These are phyloP conservation scores for Venturia effusa DNA, from an alignment of 2,329 filamentous ascomycete genomes.

Conservation along the genomic window DNA sequence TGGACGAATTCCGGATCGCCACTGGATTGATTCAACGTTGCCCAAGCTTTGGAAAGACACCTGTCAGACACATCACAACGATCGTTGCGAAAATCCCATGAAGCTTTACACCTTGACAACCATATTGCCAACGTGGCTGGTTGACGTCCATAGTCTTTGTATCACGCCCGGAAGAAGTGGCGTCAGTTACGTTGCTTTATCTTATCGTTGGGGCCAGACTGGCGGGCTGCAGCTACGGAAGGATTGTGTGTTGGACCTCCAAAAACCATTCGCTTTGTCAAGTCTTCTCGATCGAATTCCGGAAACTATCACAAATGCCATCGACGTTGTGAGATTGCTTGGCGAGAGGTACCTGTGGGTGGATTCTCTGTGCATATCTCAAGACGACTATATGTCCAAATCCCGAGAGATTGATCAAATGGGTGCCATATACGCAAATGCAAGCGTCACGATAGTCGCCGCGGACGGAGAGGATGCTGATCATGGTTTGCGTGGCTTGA, in stretches of 20 bases:
- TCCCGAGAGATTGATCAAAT: slow-evolving; percentile 5
- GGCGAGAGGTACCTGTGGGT: slow-evolving; percentile 11
- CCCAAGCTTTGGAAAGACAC: not conserved
- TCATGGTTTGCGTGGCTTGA: not conserved
- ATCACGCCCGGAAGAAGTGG: not conserved
- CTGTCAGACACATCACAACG: not conserved
- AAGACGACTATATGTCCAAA: slow-evolving; percentile 1
- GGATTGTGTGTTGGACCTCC: not conserved
- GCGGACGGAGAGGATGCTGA: not conserved
- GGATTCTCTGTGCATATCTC: slow-evolving; percentile 11
- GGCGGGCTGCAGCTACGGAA: not conserved
- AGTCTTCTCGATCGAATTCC: not conserved
- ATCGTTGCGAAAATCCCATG: slow-evolving; percentile 1
- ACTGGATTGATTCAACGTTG: not conserved
- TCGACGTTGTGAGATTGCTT: not conserved
- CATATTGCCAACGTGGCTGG: slow-evolving; percentile 4
- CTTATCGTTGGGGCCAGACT: not conserved
- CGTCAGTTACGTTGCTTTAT: not conserved
- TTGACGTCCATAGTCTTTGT: not conserved
- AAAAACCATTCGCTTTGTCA: not conserved
- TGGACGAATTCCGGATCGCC: not conserved
- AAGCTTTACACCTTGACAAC: slow-evolving; percentile 18
- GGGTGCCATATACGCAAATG: slow-evolving; percentile 12
- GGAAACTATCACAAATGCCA: slow-evolving; percentile 1
- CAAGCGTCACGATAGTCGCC: slow-evolving; percentile 11